These are phyloP conservation scores for Pichia californica DNA, from an alignment of 805 yeast genomes.

Conservation along the genomic window DNA sequence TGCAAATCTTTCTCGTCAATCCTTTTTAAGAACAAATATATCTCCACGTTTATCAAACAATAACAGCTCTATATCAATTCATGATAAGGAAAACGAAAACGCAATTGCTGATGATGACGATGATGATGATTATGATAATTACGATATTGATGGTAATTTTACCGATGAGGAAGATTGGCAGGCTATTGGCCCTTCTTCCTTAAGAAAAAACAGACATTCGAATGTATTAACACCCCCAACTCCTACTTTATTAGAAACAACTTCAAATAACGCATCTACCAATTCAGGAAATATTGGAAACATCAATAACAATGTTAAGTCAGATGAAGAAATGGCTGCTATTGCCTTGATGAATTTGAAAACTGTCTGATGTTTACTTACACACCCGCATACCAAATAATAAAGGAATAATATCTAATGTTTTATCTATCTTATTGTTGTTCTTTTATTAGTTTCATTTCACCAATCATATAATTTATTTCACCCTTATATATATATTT, in stretches of 20 bases:
- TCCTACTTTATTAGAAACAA: slow-evolving; percentile 7
- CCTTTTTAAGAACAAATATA: slow-evolving; percentile 32
- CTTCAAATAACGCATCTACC: slow-evolving; percentile 5
- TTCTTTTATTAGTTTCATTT: neutral
- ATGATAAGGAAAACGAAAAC: slow-evolving; percentile 22
- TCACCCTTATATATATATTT: too few species aligned
- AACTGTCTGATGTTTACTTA: slow-evolving; percentile 14
- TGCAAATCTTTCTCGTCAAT: slow-evolving; percentile 32
- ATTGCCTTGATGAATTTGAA: slow-evolving; percentile 31
- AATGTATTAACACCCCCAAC: slow-evolving; percentile 19
- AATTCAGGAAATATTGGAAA: too few species aligned
- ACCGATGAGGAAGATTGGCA: slow-evolving; percentile 99
- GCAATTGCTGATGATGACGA: slow-evolving; percentile 15
- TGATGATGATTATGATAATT: neutral
- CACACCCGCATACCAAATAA: too few species aligned
- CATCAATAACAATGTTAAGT: too few species aligned
- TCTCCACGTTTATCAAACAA: slow-evolving; percentile 21
- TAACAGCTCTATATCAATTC: slow-evolving; percentile 15
- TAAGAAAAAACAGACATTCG: slow-evolving; percentile 29
- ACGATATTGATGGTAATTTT: neutral
- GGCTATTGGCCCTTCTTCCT: slow-evolving; percentile 70
- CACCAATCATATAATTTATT: too few species aligned
- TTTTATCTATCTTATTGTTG: neutral
- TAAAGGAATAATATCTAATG: too few species aligned
- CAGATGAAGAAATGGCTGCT: slow-evolving; percentile 32